phyloP scores from a whole-genome alignment of 768 basidiomycete species.

The Hortiboletus campestris region DNA sequence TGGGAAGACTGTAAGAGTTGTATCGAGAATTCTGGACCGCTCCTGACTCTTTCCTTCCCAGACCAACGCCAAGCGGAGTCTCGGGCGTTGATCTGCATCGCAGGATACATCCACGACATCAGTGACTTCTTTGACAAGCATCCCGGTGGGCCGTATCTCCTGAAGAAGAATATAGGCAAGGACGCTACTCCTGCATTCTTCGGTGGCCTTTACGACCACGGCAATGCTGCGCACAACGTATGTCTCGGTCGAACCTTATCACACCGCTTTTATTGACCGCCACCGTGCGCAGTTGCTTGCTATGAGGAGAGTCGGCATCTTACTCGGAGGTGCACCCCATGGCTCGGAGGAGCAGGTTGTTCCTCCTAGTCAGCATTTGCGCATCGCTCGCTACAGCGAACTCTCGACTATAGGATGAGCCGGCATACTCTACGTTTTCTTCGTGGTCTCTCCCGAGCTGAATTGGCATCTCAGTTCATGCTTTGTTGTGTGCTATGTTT shows the following conservation, averaged over 20 bases:
- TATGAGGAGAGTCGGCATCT: constrained; percentile 11
- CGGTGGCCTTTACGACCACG: constrained; percentile 82
- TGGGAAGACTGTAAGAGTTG: constrained; percentile 72
- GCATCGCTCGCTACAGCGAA: constrained; percentile 2
- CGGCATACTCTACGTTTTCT: no score
- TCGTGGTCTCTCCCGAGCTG: no score
- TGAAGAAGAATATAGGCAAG: constrained; percentile 81
- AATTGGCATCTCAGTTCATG: no score
- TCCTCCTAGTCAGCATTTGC: constrained; percentile 6
- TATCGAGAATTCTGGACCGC: no score
- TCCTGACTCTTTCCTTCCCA: constrained; percentile 27
- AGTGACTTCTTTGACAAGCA: constrained; percentile 80
- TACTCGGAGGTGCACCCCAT: constrained; percentile 8
- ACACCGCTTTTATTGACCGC: background rate
- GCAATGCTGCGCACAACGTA: constrained; percentile 80
- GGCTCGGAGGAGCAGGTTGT: constrained; percentile 1
- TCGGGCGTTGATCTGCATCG: constrained; percentile 79
- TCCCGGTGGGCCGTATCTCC: constrained; percentile 78
- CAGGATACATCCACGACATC: constrained; percentile 89
- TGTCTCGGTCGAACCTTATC: constrained; percentile 24
- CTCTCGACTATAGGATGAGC: background rate
- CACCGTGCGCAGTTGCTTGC: background rate
- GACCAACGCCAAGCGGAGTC: constrained; percentile 75
- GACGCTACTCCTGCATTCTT: constrained; percentile 92
- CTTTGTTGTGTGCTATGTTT: no score